Evolutionary conservation across 1,284 basidiomycete genomes (phyloP).

Genomic region (Trametes polyzona): DNA sequence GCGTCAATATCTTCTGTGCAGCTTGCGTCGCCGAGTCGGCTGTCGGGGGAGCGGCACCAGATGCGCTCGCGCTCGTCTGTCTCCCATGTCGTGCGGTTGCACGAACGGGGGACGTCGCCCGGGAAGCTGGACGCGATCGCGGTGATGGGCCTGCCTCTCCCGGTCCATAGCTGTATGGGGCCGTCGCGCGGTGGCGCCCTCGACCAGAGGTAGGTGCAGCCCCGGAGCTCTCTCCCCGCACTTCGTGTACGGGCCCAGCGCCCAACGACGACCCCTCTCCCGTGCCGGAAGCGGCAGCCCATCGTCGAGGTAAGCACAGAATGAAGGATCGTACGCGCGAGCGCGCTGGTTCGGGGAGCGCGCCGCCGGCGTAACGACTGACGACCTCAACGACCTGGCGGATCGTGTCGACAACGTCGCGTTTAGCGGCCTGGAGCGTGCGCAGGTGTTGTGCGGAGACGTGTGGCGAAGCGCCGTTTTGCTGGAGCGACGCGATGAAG

Average conservation of each 20-base stretch:
- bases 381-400: slow-evolving; percentile 90
- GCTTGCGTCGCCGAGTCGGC: slow-evolving; percentile 66
- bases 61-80: slow-evolving; percentile 27
- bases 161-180: slow-evolving; percentile 36
- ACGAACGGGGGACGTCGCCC: slow-evolving; percentile 34
- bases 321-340: slow-evolving; percentile 81
- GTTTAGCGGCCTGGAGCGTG: slow-evolving; percentile 73
- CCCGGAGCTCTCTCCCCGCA: slow-evolving; percentile 19
- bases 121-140: slow-evolving; percentile 38
- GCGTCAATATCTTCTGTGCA: slow-evolving; percentile 80
- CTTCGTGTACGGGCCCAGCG: slow-evolving; percentile 12
- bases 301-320: slow-evolving; percentile 79
- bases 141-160: slow-evolving; percentile 35
- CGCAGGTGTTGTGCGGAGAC: slow-evolving; percentile 61
- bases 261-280: slow-evolving; percentile 13
- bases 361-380: slow-evolving; percentile 81
- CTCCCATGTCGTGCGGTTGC: slow-evolving; percentile 31
- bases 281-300: slow-evolving; percentile 51
- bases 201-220: slow-evolving; percentile 9
- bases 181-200: slow-evolving; percentile 21
- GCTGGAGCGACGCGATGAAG: slow-evolving; percentile 75
- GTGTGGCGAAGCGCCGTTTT: slow-evolving; percentile 41
- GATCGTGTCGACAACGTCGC: slow-evolving; percentile 85
- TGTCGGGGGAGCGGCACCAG: slow-evolving; percentile 39
- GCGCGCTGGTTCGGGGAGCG: slow-evolving; percentile 85